These are phyloP conservation scores for Bruguiera parviflora DNA, from an alignment of 345 rosid species.

Conservation along the genomic window DNA sequence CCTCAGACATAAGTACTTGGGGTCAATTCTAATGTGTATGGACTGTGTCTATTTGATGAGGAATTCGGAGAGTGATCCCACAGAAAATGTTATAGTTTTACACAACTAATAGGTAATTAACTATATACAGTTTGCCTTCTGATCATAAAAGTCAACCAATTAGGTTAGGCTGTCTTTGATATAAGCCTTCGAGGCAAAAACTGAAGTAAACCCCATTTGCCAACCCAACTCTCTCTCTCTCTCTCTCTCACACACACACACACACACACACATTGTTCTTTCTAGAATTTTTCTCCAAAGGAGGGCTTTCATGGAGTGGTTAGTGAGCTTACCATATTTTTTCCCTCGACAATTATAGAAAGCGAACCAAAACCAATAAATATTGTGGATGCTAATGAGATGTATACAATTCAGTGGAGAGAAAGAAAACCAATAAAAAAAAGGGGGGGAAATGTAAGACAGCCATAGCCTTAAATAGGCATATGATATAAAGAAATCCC, in stretches of 20 bases:
- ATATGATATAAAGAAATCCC: slow-evolving; percentile 10
- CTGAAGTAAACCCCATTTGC: background rate
- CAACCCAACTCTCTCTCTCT: slow-evolving; percentile 7
- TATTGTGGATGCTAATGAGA: too few relatives aligned
- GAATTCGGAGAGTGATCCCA: slow-evolving; percentile 11
- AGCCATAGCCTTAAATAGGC: background rate
- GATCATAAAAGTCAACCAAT: slow-evolving; percentile 32
- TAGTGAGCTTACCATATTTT: background rate
- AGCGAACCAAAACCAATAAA: too few relatives aligned
- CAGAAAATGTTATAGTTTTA: slow-evolving; percentile 4
- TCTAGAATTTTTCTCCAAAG: too few relatives aligned
- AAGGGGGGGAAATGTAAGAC: too few relatives aligned
- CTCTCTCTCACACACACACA: background rate
- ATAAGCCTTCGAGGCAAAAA: slow-evolving; percentile 24
- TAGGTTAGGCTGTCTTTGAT: slow-evolving; percentile 30
- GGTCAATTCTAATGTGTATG: background rate
- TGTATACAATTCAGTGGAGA: too few relatives aligned
- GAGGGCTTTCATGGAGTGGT: background rate
- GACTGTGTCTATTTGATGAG: slow-evolving; percentile 5
- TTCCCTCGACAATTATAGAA: too few relatives aligned
- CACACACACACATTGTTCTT: background rate
- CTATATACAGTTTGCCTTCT: slow-evolving; percentile 8
- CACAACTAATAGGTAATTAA: slow-evolving; percentile 17
- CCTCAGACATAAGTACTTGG: slow-evolving; percentile 8
- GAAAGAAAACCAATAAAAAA: too few relatives aligned